These are phyloP conservation scores for Spiromastix sp. DNA, from an alignment of 2,329 filamentous ascomycete species.

Conservation along the genomic window DNA sequence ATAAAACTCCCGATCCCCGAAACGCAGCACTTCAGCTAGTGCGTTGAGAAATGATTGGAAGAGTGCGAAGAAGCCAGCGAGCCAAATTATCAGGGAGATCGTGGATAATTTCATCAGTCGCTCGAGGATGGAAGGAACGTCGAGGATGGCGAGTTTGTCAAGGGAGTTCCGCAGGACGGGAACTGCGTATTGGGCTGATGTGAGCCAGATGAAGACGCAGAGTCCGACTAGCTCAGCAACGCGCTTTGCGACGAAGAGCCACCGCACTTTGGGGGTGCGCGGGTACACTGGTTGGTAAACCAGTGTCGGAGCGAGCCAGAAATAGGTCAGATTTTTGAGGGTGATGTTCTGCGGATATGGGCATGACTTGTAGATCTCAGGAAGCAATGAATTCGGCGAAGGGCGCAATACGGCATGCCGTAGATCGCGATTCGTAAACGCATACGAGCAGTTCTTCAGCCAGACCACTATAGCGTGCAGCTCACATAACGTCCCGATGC, in stretches of 20 bases:
- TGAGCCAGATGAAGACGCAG: slow-evolving; percentile 87
- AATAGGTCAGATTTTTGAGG: slow-evolving; percentile 77
- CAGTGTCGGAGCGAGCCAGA: slow-evolving; percentile 95
- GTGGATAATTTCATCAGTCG: slow-evolving; percentile 90
- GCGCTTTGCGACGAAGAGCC: slow-evolving; percentile 79
- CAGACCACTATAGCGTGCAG: slow-evolving; percentile 90
- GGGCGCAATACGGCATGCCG: slow-evolving; percentile 83
- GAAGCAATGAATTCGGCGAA: slow-evolving; percentile 56
- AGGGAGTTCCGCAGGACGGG: slow-evolving; percentile 84
- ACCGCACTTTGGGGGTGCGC: slow-evolving; percentile 68
- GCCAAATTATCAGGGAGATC: slow-evolving; percentile 91
- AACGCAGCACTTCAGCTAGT: slow-evolving; percentile 77
- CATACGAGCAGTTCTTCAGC: slow-evolving; percentile 93
- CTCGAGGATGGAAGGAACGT: slow-evolving; percentile 74
- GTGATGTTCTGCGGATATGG: slow-evolving; percentile 91
- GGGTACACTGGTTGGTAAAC: slow-evolving; percentile 97
- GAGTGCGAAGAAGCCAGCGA: slow-evolving; percentile 91
- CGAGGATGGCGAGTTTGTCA: slow-evolving; percentile 70
- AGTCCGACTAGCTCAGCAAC: slow-evolving; percentile 66
- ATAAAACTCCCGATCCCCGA: slow-evolving; percentile 92
- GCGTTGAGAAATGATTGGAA: slow-evolving; percentile 92
- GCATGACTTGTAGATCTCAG: slow-evolving; percentile 69
- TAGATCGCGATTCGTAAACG: slow-evolving; percentile 90
- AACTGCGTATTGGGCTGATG: slow-evolving; percentile 85
- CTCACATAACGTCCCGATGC: slow-evolving; percentile 85